Evolutionary conservation across 306 rosid species (phyloP).

Genomic region (Sicyos baderoa): DNA sequence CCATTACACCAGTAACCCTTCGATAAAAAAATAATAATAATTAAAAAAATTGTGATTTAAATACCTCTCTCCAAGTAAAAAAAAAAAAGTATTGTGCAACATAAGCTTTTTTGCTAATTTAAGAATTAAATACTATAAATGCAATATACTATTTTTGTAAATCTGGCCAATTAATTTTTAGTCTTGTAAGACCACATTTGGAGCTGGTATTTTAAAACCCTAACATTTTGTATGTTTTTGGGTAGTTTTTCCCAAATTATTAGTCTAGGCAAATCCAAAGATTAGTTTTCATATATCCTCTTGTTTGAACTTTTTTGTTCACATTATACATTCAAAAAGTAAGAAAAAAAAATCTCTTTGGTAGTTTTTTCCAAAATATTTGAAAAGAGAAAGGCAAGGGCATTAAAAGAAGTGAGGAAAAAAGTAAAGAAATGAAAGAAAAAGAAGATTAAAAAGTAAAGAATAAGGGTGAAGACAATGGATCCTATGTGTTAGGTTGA

Average conservation of each 20-base stretch:
- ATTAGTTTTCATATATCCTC: not conserved
- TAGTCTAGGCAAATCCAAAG: not conserved
- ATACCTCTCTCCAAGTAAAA: no score
- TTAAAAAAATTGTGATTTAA: no score
- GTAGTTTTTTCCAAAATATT: no score
- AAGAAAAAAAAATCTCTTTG: not conserved
- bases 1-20: no score
- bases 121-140: not conserved
- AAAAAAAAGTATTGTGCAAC: no score
- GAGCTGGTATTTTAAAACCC: not conserved
- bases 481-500: not conserved
- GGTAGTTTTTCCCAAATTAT: not conserved
- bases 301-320: not conserved
- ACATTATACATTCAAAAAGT: not conserved
- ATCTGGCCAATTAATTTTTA: not conserved
- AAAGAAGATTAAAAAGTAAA: no score
- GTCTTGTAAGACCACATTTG: not conserved
- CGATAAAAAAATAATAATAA: no score
- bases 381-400: no score
- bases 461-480: not conserved
- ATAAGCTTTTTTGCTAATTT: no score
- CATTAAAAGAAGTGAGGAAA: not conserved
- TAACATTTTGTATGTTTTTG: not conserved
- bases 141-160: not conserved
- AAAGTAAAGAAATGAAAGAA: no score